Base-by-base conservation (phyloP, 257 asterid genomes). In the Gentiana dahurica region DNA sequence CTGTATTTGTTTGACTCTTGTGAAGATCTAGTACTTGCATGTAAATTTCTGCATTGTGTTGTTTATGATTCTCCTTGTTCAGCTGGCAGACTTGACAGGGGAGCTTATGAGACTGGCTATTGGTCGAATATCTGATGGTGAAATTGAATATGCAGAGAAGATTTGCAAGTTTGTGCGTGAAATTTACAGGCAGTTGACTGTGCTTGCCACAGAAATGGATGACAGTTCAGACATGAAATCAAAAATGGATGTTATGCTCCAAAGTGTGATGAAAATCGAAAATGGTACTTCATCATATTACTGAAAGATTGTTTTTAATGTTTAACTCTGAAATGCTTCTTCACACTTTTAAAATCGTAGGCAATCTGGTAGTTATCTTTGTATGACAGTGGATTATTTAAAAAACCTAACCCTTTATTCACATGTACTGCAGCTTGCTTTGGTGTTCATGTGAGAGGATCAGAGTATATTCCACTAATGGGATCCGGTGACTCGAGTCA, bases 31-130 rank as follows among this genome's bases (percentile, higher is more conserved):
- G 0, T 10, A 33, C 6, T n/a, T 43, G 6, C 6, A 24, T 52
- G 32, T 51, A 48, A 10, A 33, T 57, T 44, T 4, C 10, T 48
- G 36, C 35, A 43, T 47, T 49, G 43, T 41, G 11, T 37, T 34
- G 13, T 53, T 2, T 12, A 35, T 48, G 13, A 62, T 60, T 64
- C 62, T 71, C 65, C 61, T 59, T 61, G 59, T 77, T 64, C 73
- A 91, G 98, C 73, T 91, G 61, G 94, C 98, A 1, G 98, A 91
- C 71, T 85, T 91, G 76, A 91, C 98, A 1, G 97, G 98, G 55
- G 97, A 91, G 76, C 74, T 91, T 65, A 91, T 91, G 96, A 75
- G 98, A 79, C 58, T 91, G 75, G 98, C 98, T 8, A 87, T 91
- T 12, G 93, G 98, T 58, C 78, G 97, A 72, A 87, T 91, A 66